phyloP scores from a whole-genome alignment of 1,284 basidiomycete genomes.

The Wallemia mellicola region DNA sequence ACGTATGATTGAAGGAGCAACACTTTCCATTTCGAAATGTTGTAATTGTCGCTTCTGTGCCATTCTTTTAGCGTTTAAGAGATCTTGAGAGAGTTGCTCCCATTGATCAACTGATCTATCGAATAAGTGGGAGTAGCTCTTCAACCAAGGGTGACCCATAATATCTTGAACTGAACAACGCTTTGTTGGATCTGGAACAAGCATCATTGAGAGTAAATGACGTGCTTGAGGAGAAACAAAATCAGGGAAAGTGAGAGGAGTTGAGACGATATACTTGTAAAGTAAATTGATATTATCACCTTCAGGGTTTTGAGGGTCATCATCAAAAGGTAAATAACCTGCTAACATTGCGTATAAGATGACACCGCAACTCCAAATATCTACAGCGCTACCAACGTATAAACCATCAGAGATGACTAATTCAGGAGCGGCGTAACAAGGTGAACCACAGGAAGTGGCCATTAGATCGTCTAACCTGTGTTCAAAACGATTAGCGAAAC shows the following conservation, averaged over 20 bases:
- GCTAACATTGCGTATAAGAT: conserved; percentile 98
- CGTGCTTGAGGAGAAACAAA: conserved; percentile 56
- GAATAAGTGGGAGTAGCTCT: conserved; percentile 32
- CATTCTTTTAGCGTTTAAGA: conserved; percentile 49
- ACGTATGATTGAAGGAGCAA: neutral
- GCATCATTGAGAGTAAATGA: conserved; percentile 46
- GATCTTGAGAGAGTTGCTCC: conserved; percentile 47
- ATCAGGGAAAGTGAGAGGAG: conserved; percentile 74
- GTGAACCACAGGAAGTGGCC: conserved; percentile 91
- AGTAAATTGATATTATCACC: conserved; percentile 99
- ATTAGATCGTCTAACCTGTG: conserved; percentile 75
- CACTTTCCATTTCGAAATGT: conserved; percentile 16
- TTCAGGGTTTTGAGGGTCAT: conserved; percentile 93
- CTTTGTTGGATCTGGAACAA: conserved; percentile 46
- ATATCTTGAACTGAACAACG: conserved; percentile 43
- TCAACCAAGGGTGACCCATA: conserved; percentile 62
- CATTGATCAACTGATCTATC: conserved; percentile 41
- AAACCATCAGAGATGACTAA: conserved; percentile 94
- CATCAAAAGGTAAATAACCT: conserved; percentile 97
- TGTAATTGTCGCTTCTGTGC: conserved; percentile 32
- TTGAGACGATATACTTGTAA: conserved; percentile 97
- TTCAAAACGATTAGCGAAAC: conserved; percentile 92
- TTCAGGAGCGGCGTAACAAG: conserved; percentile 95
- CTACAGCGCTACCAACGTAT: conserved; percentile 93
- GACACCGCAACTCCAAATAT: conserved; percentile 97